These are phyloP conservation scores for Phytophthora rubi DNA, from an alignment of 352 stramenopile genomes.

Conservation along the genomic window DNA sequence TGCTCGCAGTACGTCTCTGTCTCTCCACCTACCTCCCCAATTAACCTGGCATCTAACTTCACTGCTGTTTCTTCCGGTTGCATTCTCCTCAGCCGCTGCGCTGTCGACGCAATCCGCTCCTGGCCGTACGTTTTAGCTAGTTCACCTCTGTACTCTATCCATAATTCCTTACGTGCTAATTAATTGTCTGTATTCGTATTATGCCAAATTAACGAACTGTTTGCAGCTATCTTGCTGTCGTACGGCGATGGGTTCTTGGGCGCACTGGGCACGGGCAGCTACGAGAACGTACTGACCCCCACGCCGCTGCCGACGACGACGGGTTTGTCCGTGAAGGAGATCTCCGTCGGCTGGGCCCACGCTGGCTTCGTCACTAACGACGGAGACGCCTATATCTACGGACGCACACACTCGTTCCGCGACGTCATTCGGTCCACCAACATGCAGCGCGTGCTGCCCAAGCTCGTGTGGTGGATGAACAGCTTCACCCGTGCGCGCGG, in stretches of 20 bases:
- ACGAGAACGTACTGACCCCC: slow-evolving; percentile 57
- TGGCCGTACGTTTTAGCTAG: slow-evolving; percentile 31
- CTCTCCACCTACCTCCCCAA: not conserved
- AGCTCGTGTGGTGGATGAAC: slow-evolving; percentile 76
- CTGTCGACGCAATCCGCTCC: slow-evolving; percentile 31
- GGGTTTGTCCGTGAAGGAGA: slow-evolving; percentile 55
- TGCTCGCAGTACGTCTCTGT: slow-evolving; percentile 29
- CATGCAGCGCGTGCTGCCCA: slow-evolving; percentile 81
- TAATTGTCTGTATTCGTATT: not conserved
- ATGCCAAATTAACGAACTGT: slow-evolving; percentile 3
- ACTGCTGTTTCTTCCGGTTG: not conserved
- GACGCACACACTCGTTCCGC: slow-evolving; percentile 83
- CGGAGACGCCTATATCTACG: slow-evolving; percentile 76
- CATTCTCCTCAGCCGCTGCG: slow-evolving; percentile 15
- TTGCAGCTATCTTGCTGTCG: slow-evolving; percentile 58
- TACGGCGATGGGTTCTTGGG: slow-evolving; percentile 85
- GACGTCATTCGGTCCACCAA: slow-evolving; percentile 87
- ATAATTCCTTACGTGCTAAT: not conserved
- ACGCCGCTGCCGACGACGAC: slow-evolving; percentile 53
- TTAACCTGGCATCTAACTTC: not conserved
- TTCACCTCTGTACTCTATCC: not conserved
- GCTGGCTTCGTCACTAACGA: slow-evolving; percentile 73
- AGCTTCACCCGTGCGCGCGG: slow-evolving; percentile 64
- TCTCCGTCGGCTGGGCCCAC: slow-evolving; percentile 84
- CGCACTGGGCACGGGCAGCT: slow-evolving; percentile 71